Evolutionary conservation across 2,329 filamentous ascomycete species (phyloP).

Genomic region (Zymoseptoria brevis): DNA sequence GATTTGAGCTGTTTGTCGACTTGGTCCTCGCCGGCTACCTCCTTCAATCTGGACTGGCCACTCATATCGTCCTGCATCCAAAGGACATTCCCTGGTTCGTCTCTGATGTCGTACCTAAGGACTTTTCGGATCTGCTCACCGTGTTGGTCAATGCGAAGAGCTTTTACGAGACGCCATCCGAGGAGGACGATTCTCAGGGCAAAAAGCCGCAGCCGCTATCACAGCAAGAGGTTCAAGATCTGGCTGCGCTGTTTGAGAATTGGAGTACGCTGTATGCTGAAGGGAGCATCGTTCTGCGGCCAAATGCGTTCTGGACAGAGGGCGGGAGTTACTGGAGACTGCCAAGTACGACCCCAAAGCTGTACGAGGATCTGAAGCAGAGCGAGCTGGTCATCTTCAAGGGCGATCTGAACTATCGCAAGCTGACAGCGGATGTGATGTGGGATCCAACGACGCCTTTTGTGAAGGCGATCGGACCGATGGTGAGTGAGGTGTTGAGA

Average conservation of each 20-base stretch:
- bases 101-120: slow-evolving; percentile 79
- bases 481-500: slow-evolving; percentile 32
- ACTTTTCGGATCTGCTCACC: slow-evolving; percentile 75
- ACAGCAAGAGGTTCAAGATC: slow-evolving; percentile 56
- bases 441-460: slow-evolving; percentile 91
- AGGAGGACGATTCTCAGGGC: slow-evolving; percentile 51
- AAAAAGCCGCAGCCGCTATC: slow-evolving; percentile 56
- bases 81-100: slow-evolving; percentile 98
- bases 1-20: slow-evolving; percentile 95
- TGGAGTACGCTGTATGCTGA: slow-evolving; percentile 76
- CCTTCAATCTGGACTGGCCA: slow-evolving; percentile 75
- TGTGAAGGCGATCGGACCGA: slow-evolving; percentile 70
- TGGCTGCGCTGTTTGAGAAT: slow-evolving; percentile 71
- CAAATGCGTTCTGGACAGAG: slow-evolving; percentile 87
- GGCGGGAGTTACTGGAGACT: slow-evolving; percentile 83
- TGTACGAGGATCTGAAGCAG: slow-evolving; percentile 70
- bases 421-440: slow-evolving; percentile 76
- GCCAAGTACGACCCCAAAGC: slow-evolving; percentile 56
- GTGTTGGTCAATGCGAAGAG: slow-evolving; percentile 67
- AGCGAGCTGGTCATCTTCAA: slow-evolving; percentile 93
- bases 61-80: slow-evolving; percentile 78
- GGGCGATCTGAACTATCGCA: slow-evolving; percentile 93
- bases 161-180: slow-evolving; percentile 70
- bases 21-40: slow-evolving; percentile 86
- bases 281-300: slow-evolving; percentile 72